These are phyloP conservation scores for Cladophialophora chaetospira DNA, from an alignment of 2,329 filamentous ascomycete species.

Conservation along the genomic window DNA sequence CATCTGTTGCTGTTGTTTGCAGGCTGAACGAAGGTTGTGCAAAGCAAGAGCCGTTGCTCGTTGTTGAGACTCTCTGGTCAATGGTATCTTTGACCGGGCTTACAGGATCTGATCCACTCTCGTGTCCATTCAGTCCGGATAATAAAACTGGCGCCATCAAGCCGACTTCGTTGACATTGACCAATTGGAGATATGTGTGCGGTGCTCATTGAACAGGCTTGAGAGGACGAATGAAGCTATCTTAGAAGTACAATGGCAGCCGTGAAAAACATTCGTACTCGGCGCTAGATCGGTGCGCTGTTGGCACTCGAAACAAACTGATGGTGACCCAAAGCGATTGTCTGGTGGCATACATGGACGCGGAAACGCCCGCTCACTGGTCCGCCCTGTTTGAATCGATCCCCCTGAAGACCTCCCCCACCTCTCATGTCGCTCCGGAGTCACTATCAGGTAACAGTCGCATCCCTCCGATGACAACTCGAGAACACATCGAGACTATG, in stretches of 20 bases:
- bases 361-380: slow-evolving; percentile 11
- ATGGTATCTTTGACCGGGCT: slow-evolving; percentile 8
- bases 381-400: background rate
- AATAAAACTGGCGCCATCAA: slow-evolving; percentile 19
- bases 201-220: background rate
- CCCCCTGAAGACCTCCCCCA: background rate
- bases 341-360: slow-evolving; percentile 1
- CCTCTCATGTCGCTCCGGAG: background rate
- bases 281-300: background rate
- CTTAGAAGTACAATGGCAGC: background rate
- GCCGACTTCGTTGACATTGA: background rate
- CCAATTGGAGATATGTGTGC: too few species aligned
- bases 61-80: background rate
- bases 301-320: background rate
- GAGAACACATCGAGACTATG: background rate
- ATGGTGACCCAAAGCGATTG: slow-evolving; percentile 1
- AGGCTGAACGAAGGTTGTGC: slow-evolving; percentile 6
- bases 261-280: background rate
- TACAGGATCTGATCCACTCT: background rate
- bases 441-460: background rate
- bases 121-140: background rate
- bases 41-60: background rate
- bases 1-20: slow-evolving; percentile 43
- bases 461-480: background rate
- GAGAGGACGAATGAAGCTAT: background rate